Evolutionary conservation across 2,329 filamentous ascomycete genomes (phyloP).

Genomic region (Chaetomiaceae sp.): DNA sequence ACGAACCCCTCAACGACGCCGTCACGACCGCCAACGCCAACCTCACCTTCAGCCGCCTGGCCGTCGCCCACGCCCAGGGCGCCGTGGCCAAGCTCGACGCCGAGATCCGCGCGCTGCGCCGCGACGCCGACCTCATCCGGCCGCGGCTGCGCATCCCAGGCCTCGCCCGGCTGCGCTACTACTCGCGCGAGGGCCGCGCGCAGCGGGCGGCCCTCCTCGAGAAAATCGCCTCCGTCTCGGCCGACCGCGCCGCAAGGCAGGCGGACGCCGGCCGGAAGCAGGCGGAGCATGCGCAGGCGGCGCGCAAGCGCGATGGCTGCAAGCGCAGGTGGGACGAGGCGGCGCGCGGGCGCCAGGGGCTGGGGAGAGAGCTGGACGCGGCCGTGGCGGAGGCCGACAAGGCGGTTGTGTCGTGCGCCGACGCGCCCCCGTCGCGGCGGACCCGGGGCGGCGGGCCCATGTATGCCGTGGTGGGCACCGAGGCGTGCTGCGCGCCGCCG

Average conservation of each 20-base stretch:
- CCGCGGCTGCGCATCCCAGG: neutral
- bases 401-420: neutral
- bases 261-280: neutral
- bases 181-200: too few relatives aligned
- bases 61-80: neutral
- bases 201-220: too few relatives aligned
- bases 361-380: neutral
- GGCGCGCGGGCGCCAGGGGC: neutral
- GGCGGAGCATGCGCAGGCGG: neutral
- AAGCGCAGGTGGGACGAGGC: neutral
- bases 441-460: neutral
- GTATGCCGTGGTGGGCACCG: neutral
- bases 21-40: too few relatives aligned
- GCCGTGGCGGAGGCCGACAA: neutral
- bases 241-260: neutral
- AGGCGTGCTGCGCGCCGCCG: too few relatives aligned
- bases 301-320: neutral
- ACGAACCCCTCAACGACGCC: neutral
- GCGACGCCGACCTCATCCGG: neutral
- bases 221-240: too few relatives aligned
- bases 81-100: neutral
- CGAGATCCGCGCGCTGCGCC: neutral
- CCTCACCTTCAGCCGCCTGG: too few relatives aligned
- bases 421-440: too few relatives aligned
- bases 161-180: neutral